These are phyloP conservation scores for Encephalitozoon cuniculi DNA, from an alignment of 371 early-diverging fungal genomes.

Conservation along the genomic window DNA sequence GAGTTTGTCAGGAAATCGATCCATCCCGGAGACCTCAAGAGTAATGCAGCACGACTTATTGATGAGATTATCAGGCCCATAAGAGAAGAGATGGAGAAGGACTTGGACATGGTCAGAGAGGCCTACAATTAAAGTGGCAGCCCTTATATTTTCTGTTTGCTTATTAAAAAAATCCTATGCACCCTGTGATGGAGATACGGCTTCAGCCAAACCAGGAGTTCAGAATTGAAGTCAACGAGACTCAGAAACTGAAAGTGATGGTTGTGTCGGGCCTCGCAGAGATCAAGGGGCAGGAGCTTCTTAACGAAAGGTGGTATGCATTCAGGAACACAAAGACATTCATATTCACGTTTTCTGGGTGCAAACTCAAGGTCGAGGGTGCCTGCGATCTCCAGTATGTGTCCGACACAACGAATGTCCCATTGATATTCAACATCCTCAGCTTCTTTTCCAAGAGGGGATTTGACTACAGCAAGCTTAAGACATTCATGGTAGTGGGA, in stretches of 20 bases:
- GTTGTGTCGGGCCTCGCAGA: conserved; percentile 52
- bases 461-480: conserved; percentile 4
- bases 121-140: conserved; percentile 60
- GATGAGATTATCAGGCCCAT: conserved; percentile 81
- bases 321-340: conserved; percentile 51
- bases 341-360: conserved; percentile 59
- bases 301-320: conserved; percentile 55
- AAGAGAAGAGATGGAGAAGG: conserved; percentile 67
- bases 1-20: conserved; percentile 76
- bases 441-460: background rate
- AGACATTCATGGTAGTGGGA: conserved; percentile 42
- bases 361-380: conserved; percentile 54
- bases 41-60: conserved; percentile 71
- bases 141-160: background rate
- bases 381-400: conserved; percentile 51
- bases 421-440: conserved; percentile 47
- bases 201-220: conserved; percentile 34
- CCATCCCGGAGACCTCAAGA: conserved; percentile 93
- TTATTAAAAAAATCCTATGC: background rate
- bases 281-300: conserved; percentile 55
- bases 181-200: conserved; percentile 18
- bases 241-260: conserved; percentile 47
- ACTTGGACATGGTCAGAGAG: conserved; percentile 55
- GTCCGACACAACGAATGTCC: conserved; percentile 45
- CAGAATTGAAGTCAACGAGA: conserved; percentile 34